Base-by-base conservation (phyloP, 1,139 yeast genomes). In the Martiniozyma asiatica region DNA sequence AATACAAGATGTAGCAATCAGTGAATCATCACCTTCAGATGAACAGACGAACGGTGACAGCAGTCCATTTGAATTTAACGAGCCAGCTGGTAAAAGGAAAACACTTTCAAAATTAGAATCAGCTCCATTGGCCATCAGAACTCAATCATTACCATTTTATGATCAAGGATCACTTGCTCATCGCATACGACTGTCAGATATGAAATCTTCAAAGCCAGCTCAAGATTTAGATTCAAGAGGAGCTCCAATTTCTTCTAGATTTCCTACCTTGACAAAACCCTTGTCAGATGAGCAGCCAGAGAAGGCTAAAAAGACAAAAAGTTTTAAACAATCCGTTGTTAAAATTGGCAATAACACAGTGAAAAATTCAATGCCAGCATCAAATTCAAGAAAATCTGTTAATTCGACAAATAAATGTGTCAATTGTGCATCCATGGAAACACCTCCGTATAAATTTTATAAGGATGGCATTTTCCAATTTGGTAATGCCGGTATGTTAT, bases 401-500 rank as follows among this genome's bases (percentile, higher is more conserved):
- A n/a, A n/a, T n/a, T n/a, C n/a, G n/a, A n/a, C 34, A 13, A 36
- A 35, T 18, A 35, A 37, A 18, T 53, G 58, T 35, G 39, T 53
- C 23, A 53, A 53, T 33, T 53, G 58, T 37, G 39, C 46, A 4
- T 40, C 49, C 7, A 34, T 36, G 3, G 32, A 44, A 2, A 39
- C 45, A 31, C 53, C 50, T 6, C 55, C 56, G 9, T 53, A 48
- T 40, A 53, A 47, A 34, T 51, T 43, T 24, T 42, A 48, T 31
- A 45, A 41, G 19, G 49, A 45, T 13, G 57, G 57, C 1, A 40
- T 50, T 7, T 51, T 45, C 26, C 51, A 52, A 32, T 42, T 44
- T 24, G 55, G 52, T 14, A 53, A 51, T 36, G 41, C 56, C 2
- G 58, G 58, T 3, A 35, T 44, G n/a, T 35, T 53, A 20, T 53